These are phyloP conservation scores for Fraxinus excelsior DNA, from an alignment of 257 asterid genomes.

Conservation along the genomic window DNA sequence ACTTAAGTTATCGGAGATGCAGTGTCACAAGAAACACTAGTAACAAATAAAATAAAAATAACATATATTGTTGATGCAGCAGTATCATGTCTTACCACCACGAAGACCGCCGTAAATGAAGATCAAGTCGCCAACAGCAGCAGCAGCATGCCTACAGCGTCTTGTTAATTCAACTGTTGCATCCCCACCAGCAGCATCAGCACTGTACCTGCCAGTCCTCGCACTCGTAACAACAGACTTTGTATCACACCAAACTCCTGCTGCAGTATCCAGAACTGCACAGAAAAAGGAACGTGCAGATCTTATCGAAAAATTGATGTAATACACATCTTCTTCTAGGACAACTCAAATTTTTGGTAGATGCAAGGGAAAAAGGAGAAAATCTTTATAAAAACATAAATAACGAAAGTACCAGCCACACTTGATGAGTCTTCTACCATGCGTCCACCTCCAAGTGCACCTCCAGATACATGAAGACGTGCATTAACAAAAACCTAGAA, in stretches of 20 bases:
- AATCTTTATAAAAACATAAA: slow-evolving; percentile 14
- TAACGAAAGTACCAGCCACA: slow-evolving; percentile 69
- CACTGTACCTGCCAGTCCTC: slow-evolving; percentile 89
- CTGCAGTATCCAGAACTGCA: slow-evolving; percentile 97
- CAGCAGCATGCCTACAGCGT: slow-evolving; percentile 98
- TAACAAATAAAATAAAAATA: not conserved
- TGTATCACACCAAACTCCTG: slow-evolving; percentile 99
- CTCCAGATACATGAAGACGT: slow-evolving; percentile 98
- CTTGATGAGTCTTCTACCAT: slow-evolving; percentile 99
- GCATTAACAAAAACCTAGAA: slow-evolving; percentile 96
- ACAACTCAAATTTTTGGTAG: not conserved
- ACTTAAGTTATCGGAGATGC: slow-evolving; percentile 9
- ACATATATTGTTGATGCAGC: slow-evolving; percentile 4
- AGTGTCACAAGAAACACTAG: slow-evolving; percentile 15
- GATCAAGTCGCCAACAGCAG: slow-evolving; percentile 94
- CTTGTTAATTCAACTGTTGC: slow-evolving; percentile 95
- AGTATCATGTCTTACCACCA: slow-evolving; percentile 76
- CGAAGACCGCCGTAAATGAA: slow-evolving; percentile 98
- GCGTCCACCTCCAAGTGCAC: slow-evolving; percentile 99
- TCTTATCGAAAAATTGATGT: slow-evolving; percentile 3
- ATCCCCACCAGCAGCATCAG: slow-evolving; percentile 98
- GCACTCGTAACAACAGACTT: slow-evolving; percentile 92
- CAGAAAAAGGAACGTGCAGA: slow-evolving; percentile 12
- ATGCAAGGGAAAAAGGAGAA: not conserved
- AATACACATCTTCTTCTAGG: not conserved